Evolutionary conservation across 192 early-diverging fungal species (phyloP).

Genomic region (Hyaloraphidium curvatum): DNA sequence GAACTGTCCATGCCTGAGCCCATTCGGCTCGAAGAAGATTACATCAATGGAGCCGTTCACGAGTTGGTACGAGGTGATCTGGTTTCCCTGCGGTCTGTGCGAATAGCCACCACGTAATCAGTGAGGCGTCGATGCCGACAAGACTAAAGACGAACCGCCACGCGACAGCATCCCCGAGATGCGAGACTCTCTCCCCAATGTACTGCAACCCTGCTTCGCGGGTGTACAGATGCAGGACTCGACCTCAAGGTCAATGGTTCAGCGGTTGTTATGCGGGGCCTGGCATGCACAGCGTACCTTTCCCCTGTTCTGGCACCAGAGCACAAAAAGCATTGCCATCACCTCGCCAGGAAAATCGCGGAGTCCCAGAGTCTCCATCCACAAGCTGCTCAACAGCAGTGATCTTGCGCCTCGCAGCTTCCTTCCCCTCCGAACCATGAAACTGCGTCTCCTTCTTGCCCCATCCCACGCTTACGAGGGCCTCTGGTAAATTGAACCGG

Average conservation of each 20-base stretch:
- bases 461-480: conserved; percentile 73
- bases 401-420: too few species aligned
- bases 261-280: too few species aligned
- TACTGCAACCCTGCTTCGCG: conserved; percentile 70
- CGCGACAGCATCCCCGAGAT: conserved; percentile 51
- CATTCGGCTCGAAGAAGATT: conserved; percentile 87
- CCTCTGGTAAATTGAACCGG: conserved; percentile 19
- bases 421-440: conserved; percentile 73
- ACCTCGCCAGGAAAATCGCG: conserved; percentile 75
- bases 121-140: neutral
- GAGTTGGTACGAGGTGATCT: conserved; percentile 60
- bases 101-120: conserved; percentile 4
- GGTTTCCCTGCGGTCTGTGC: conserved; percentile 51
- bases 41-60: conserved; percentile 64
- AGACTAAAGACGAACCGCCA: conserved; percentile 34
- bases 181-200: conserved; percentile 54
- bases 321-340: conserved; percentile 68
- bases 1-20: conserved; percentile 84
- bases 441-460: conserved; percentile 94
- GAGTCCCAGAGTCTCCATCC: too few species aligned
- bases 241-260: conserved; percentile 13
- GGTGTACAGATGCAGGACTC: conserved; percentile 58
- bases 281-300: conserved; percentile 17
- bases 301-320: conserved; percentile 37
- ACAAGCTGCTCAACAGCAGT: too few species aligned